These are phyloP conservation scores for Ophiostoma perfectum DNA, from an alignment of 2,329 filamentous ascomycete genomes.

Conservation along the genomic window DNA sequence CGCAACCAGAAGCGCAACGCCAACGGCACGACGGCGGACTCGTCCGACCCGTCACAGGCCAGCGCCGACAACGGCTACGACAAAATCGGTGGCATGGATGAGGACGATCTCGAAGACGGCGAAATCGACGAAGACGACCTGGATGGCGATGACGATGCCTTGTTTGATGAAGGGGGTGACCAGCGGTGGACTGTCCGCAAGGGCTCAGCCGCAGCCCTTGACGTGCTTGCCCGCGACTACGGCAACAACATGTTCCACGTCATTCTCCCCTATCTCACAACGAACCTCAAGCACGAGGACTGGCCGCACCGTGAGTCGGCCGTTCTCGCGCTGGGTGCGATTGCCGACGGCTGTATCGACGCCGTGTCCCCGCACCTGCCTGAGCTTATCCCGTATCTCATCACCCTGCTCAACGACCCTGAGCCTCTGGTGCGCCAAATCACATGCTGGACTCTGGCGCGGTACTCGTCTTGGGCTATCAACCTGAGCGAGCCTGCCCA, in stretches of 20 bases:
- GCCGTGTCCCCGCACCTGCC: constrained; percentile 86
- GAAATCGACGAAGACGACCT: constrained; percentile 63
- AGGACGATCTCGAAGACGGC: constrained; percentile 33
- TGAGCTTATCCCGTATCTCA: constrained; percentile 82
- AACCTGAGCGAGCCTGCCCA: constrained; percentile 61
- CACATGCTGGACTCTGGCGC: constrained; percentile 93
- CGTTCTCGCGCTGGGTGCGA: constrained; percentile 86
- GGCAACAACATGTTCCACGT: constrained; percentile 81
- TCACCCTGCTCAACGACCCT: constrained; percentile 73
- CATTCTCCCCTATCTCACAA: constrained; percentile 86
- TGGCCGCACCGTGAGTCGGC: constrained; percentile 93
- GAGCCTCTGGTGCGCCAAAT: constrained; percentile 94
- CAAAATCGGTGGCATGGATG: constrained; percentile 57
- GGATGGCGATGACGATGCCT: constrained; percentile 67
- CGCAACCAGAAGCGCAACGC: constrained; percentile 53
- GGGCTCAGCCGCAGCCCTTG: constrained; percentile 90
- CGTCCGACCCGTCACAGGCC: constrained; percentile 43
- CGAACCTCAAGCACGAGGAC: constrained; percentile 79
- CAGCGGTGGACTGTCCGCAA: constrained; percentile 94
- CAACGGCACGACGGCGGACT: constrained; percentile 36
- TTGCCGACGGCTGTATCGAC: constrained; percentile 89
- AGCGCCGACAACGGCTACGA: constrained; percentile 43
- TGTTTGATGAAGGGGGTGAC: constrained; percentile 77
- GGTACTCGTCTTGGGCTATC: constrained; percentile 90
- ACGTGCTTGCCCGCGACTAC: constrained; percentile 90